Conservation (phyloP, 2,329 filamentous ascomycete genomes). For the Aspergillus novoparasiticus region DNA sequence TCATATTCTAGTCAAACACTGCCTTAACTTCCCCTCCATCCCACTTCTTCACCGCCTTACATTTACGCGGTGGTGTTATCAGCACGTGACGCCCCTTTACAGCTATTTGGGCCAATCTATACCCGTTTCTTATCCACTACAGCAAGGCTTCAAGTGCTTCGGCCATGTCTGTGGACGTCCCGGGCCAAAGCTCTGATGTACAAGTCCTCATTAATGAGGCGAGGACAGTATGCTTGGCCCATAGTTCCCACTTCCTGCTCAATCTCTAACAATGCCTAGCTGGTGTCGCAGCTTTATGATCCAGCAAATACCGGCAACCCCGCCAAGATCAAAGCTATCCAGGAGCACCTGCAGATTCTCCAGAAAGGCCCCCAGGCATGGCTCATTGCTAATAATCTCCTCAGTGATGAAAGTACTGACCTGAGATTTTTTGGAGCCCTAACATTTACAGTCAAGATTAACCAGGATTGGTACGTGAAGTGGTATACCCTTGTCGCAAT, state of each 20-base stretch:
- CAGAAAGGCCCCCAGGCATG: constrained; percentile 82
- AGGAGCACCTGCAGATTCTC: constrained; percentile 75
- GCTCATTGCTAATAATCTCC: constrained; percentile 77
- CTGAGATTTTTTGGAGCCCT: constrained; percentile 90
- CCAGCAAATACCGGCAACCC: constrained; percentile 49
- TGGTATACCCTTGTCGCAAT: background rate
- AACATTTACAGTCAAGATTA: constrained; percentile 92
- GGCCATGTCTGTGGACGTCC: constrained; percentile 31
- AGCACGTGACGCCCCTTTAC: constrained; percentile 27
- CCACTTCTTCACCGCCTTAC: constrained; percentile 22
- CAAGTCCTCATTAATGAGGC: constrained; percentile 33
- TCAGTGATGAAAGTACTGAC: constrained; percentile 69
- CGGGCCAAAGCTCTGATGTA: constrained; percentile 26
- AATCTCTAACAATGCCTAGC: constrained; percentile 26
- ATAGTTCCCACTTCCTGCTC: background rate
- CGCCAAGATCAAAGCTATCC: constrained; percentile 55
- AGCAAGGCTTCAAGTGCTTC: constrained; percentile 19
- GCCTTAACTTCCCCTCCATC: constrained; percentile 13
- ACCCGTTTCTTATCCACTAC: constrained; percentile 13
- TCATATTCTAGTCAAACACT: background rate
- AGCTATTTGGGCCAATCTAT: constrained; percentile 17
- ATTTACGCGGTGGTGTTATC: constrained; percentile 23
- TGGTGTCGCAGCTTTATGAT: constrained; percentile 44
- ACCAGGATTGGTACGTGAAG: constrained; percentile 72
- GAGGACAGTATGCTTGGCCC: constrained; percentile 22